Evolutionary conservation across 306 rosid genomes (phyloP).

Genomic region (Prosopis cineraria): DNA sequence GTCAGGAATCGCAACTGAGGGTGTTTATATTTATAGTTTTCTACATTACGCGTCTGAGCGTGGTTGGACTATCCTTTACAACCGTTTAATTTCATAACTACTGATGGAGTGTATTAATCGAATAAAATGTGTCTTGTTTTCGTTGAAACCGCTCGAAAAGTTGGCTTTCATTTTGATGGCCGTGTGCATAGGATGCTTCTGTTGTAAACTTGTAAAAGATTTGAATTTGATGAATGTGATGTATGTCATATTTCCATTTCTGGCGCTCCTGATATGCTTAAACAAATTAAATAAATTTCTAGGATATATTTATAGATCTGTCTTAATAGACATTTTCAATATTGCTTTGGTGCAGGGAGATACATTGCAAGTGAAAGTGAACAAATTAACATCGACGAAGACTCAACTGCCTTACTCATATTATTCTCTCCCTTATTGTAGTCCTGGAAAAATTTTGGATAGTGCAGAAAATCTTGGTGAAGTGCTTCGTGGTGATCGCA

Average conservation of each 20-base stretch:
- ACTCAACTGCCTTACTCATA: constrained; percentile 94
- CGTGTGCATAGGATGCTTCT: background rate
- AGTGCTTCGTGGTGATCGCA: constrained; percentile 98
- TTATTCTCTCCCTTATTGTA: constrained; percentile 83
- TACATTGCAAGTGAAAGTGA: constrained; percentile 88
- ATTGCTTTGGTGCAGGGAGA: constrained; percentile 72
- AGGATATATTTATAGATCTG: constrained; percentile 17
- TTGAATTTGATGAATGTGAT: background rate
- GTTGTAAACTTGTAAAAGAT: background rate
- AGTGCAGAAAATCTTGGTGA: constrained; percentile 97
- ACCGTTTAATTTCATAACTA: background rate
- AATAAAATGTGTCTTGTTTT: background rate
- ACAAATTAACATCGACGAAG: constrained; percentile 87
- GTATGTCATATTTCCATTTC: background rate
- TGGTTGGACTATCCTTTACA: background rate
- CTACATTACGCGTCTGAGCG: background rate
- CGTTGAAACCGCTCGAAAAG: background rate
- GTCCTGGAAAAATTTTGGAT: constrained; percentile 71
- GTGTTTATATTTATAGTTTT: background rate
- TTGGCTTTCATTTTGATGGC: background rate
- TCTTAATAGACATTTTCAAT: constrained; percentile 9
- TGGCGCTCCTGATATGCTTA: background rate
- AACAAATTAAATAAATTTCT: background rate
- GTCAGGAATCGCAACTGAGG: constrained; percentile 11
- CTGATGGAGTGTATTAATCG: background rate